Evolutionary conservation across 1,284 basidiomycete genomes (phyloP).

Genomic region (Mycena sp.): DNA sequence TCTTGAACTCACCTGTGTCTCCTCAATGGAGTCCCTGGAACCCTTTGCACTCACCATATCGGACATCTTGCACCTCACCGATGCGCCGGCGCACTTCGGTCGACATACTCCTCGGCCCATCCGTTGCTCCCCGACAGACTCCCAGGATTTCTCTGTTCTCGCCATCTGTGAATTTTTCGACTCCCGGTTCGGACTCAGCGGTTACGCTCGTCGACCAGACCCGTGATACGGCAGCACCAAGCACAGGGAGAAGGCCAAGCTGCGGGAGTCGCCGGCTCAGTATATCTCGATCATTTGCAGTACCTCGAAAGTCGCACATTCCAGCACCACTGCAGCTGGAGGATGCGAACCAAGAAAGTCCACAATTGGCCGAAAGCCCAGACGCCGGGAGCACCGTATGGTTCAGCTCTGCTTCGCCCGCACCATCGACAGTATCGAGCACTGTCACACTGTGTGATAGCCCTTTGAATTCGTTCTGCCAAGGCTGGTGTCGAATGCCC

Average conservation of each 20-base stretch:
- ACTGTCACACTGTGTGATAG: constrained; percentile 17
- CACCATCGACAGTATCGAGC: not conserved
- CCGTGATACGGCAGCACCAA: not conserved
- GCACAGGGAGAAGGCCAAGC: not conserved
- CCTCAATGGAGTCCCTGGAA: too few species aligned
- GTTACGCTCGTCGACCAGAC: not conserved
- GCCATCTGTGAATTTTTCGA: not conserved
- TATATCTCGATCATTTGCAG: not conserved
- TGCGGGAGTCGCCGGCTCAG: not conserved
- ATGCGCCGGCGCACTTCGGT: constrained; percentile 14
- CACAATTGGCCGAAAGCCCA: not conserved
- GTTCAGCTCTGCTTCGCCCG: not conserved
- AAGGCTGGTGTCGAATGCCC: constrained; percentile 22
- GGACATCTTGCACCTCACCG: too few species aligned
- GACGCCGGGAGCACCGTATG: not conserved
- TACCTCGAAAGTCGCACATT: not conserved
- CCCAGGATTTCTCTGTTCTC: not conserved
- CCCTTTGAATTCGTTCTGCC: constrained; percentile 12
- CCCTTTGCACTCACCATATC: too few species aligned
- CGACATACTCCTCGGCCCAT: constrained; percentile 13
- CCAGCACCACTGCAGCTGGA: constrained; percentile 8
- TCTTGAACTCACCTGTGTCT: too few species aligned
- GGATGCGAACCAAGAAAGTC: constrained; percentile 10
- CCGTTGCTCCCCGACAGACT: not conserved
- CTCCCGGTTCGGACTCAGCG: not conserved